Evolutionary conservation across 225 moss, liverwort and hornwort species (phyloP).

Genomic region (Climacium dendroides): DNA sequence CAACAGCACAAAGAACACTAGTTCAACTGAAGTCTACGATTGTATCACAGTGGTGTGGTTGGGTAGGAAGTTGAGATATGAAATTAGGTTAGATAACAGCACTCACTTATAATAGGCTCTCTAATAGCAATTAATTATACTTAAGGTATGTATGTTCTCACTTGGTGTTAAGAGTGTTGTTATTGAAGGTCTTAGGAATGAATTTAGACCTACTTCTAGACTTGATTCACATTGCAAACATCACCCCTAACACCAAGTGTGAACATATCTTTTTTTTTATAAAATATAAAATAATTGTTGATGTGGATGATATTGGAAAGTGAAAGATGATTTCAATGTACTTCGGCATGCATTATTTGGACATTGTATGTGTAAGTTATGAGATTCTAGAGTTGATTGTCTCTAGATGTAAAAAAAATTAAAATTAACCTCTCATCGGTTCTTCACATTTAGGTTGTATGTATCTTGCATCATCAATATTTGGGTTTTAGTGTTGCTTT

Average conservation of each 20-base stretch:
- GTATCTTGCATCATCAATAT: not conserved
- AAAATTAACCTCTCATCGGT: fast-evolving
- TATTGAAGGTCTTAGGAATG: too few species aligned
- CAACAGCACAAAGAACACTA: too few species aligned
- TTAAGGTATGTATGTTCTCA: too few species aligned
- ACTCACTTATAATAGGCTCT: too few species aligned
- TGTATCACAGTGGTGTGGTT: not conserved
- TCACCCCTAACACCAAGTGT: too few species aligned
- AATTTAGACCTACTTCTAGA: too few species aligned
- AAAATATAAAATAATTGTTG: too few species aligned
- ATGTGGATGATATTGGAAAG: not conserved
- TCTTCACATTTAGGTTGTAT: not conserved
- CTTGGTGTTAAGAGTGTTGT: too few species aligned
- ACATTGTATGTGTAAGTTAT: not conserved
- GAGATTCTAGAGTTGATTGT: not conserved
- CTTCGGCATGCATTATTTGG: not conserved
- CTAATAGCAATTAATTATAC: not conserved
- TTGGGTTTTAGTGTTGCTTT: not conserved
- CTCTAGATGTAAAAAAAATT: fast-evolving
- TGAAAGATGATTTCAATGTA: not conserved
- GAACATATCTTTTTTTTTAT: too few species aligned
- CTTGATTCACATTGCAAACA: too few species aligned
- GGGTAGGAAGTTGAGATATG: not conserved
- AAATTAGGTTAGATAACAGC: too few species aligned
- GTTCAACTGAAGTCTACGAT: too few species aligned